phyloP scores from a whole-genome alignment of 768 basidiomycete genomes.

The Coprinopsis marcescibilis region DNA sequence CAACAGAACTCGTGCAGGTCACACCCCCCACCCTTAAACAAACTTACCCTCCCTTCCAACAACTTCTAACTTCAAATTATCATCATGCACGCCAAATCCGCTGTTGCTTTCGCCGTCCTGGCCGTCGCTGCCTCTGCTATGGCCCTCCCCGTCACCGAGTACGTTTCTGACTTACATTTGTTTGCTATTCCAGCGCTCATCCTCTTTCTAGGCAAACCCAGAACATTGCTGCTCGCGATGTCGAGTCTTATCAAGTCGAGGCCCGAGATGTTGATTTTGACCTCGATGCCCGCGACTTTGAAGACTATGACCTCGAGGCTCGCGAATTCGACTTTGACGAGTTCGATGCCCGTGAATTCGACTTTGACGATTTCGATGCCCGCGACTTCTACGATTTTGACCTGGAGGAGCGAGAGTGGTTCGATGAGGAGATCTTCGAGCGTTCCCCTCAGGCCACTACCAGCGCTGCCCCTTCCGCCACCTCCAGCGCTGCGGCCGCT shows the following conservation, averaged over 20 bases:
- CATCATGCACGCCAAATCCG: constrained; percentile 26
- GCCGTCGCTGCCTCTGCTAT: constrained; percentile 25
- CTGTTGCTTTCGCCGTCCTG: constrained; percentile 26
- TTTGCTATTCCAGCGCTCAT: neutral
- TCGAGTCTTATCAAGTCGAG: constrained; percentile 16
- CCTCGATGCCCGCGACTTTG: constrained; percentile 3
- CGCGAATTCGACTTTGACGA: constrained; percentile 18
- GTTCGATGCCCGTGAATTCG: constrained; percentile 19
- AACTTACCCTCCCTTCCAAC: constrained; percentile 11
- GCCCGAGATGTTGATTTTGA: constrained; percentile 18
- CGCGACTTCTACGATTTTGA: constrained; percentile 14
- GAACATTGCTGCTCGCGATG: constrained; percentile 18
- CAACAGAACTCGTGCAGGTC: constrained; percentile 30
- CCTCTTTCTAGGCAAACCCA: constrained; percentile 13
- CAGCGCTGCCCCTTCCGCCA: constrained; percentile 11
- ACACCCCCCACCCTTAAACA: constrained; percentile 20
- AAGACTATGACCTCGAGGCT: constrained; percentile 16
- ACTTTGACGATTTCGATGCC: constrained; percentile 16
- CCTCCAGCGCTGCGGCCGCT: constrained; percentile 11
- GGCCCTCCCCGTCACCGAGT: constrained; percentile 24
- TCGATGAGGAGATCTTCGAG: constrained; percentile 17
- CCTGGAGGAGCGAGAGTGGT: neutral
- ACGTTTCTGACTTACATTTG: neutral
- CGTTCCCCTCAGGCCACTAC: constrained; percentile 10
- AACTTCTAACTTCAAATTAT: constrained; percentile 10